These are phyloP conservation scores for Spergularia bocconei DNA, from an alignment of 148 eudicot species.

Conservation along the genomic window DNA sequence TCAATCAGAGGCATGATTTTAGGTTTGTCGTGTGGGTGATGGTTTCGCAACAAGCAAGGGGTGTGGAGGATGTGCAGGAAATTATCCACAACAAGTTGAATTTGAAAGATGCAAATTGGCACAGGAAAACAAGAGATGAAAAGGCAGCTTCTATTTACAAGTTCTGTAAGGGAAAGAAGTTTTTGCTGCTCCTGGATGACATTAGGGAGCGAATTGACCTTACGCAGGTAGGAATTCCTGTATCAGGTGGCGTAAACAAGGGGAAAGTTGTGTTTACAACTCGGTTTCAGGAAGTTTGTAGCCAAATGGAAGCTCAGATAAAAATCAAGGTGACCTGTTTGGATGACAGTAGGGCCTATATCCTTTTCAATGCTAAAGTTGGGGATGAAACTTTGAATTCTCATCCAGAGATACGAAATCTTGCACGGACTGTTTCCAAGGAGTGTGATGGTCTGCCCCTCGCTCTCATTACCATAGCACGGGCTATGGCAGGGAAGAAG, in stretches of 20 bases:
- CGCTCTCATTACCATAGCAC: conserved; percentile 24
- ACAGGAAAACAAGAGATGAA: conserved; percentile 17
- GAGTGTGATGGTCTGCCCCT: conserved; percentile 31
- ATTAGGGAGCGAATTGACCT: conserved; percentile 27
- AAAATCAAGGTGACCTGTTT: conserved; percentile 23
- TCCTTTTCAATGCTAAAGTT: conserved; percentile 22
- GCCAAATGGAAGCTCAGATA: conserved; percentile 24
- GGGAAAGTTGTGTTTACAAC: conserved; percentile 26
- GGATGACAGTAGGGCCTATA: not conserved
- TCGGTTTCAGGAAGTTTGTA: conserved; percentile 28
- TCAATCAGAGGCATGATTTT: conserved; percentile 21
- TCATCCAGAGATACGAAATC: conserved; percentile 21
- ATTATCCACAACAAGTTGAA: conserved; percentile 26
- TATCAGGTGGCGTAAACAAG: not conserved
- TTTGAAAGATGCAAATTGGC: conserved; percentile 27
- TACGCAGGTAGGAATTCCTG: conserved; percentile 23
- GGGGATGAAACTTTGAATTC: conserved; percentile 22
- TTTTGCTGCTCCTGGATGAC: conserved; percentile 23
- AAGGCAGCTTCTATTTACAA: conserved; percentile 8
- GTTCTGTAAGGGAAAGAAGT: conserved; percentile 19
- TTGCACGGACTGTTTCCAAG: conserved; percentile 13
- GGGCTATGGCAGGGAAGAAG: conserved; percentile 30
- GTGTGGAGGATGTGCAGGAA: conserved; percentile 33
- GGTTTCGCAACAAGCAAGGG: conserved; percentile 25
- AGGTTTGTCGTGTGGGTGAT: conserved; percentile 42